Evolutionary conservation across 1,139 yeast species (phyloP).

Genomic region (Geotrichum australiense): DNA sequence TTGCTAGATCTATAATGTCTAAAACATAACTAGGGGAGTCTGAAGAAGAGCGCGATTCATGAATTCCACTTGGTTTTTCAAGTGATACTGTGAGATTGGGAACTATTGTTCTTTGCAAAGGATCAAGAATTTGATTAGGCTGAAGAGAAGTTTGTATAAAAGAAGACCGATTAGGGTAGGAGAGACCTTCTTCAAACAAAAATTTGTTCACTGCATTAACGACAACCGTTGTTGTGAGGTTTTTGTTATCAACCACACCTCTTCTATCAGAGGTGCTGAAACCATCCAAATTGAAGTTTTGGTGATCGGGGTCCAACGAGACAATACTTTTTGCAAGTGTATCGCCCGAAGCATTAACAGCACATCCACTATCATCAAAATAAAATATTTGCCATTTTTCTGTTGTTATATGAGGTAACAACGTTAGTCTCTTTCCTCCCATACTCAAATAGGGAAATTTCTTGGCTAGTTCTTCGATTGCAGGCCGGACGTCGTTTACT

Average conservation of each 20-base stretch:
- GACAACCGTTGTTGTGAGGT: background rate
- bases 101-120: no score
- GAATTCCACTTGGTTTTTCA: background rate
- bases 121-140: background rate
- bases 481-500: constrained; percentile 32
- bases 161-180: background rate
- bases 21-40: constrained; percentile 18
- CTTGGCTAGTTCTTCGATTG: constrained; percentile 28
- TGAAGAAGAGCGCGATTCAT: background rate
- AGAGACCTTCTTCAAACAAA: background rate
- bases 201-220: constrained; percentile 2
- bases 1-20: constrained; percentile 22
- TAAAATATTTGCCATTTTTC: constrained; percentile 36
- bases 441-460: constrained; percentile 26
- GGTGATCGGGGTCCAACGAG: background rate
- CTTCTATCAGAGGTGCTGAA: constrained; percentile 2
- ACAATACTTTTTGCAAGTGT: constrained; percentile 2
- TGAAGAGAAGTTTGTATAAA: background rate
- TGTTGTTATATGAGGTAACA: constrained; percentile 26
- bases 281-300: constrained; percentile 6
- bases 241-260: background rate
- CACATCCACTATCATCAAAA: constrained; percentile 26
- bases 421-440: constrained; percentile 16
- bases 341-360: constrained; percentile 24
- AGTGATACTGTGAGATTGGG: background rate